These are phyloP conservation scores for Golubevia sp. DNA, from an alignment of 1,284 basidiomycete genomes.

Conservation along the genomic window DNA sequence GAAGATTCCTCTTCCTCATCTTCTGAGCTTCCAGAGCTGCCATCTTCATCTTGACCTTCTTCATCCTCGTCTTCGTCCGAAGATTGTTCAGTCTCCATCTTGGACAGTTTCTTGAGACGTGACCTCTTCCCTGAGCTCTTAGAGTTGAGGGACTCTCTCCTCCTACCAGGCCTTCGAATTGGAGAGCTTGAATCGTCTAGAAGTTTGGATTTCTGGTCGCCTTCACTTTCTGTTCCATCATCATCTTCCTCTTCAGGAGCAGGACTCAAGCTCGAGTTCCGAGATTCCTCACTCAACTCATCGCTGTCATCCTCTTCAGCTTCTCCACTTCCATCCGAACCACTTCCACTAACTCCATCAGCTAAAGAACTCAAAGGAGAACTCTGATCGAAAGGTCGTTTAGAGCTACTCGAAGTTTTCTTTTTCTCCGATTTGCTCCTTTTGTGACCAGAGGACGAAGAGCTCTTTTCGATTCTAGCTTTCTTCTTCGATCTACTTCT, in stretches of 20 bases:
- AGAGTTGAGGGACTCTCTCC: too few species aligned
- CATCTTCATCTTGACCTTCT: constrained; percentile 1
- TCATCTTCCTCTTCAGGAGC: constrained; percentile 13
- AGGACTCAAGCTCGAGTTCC: constrained; percentile 14
- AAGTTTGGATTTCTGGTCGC: constrained; percentile 1
- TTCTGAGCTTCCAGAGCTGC: constrained; percentile 2
- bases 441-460: too few species aligned
- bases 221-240: constrained; percentile 4
- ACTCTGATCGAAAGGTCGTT: not conserved
- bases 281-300: constrained; percentile 6
- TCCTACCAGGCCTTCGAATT: not conserved
- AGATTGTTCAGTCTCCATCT: not conserved
- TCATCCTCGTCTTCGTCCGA: not conserved
- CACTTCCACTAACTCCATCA: not conserved
- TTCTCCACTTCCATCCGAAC: not conserved
- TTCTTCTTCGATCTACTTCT: too few species aligned
- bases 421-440: not conserved
- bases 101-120: not conserved
- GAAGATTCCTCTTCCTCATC: constrained; percentile 1
- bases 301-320: not conserved
- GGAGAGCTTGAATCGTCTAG: not conserved
- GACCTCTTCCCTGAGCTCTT: not conserved
- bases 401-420: too few species aligned
- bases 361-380: not conserved
- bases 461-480: too few species aligned